Percentiles rank a stretch among this genome's conserved stretches.
Evolutionary conservation across 139 green algal genomes (phyloP).

Genomic region (Auxenochlorella protothecoides): DNA sequence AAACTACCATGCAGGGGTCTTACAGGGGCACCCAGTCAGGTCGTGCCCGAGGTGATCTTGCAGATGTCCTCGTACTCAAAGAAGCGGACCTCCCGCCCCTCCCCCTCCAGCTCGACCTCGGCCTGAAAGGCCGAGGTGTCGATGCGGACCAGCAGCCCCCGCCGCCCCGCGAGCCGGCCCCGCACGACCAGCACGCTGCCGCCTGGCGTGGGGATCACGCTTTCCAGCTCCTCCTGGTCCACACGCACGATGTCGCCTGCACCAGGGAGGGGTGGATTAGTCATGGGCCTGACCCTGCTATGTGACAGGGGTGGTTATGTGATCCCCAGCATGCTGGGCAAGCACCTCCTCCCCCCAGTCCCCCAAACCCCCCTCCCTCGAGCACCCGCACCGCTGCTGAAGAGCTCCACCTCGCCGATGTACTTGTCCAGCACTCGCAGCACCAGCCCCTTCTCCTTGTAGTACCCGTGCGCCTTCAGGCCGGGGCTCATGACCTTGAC

Average conservation of each 20-base stretch:
- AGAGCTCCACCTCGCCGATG: conserved; percentile 71
- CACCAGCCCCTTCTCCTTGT: conserved; percentile 89
- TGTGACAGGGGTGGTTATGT: too few species aligned
- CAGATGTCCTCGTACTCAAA: conserved; percentile 84
- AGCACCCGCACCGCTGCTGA: conserved; percentile 42
- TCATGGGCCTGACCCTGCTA: too few species aligned
- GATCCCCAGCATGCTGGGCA: neutral
- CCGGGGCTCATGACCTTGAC: conserved; percentile 82
- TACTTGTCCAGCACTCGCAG: conserved; percentile 55
- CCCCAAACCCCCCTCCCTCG: neutral
- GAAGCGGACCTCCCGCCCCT: neutral
- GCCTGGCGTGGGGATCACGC: conserved; percentile 59
- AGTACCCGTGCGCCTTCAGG: conserved; percentile 70
- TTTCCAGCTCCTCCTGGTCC: conserved; percentile 92
- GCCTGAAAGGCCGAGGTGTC: conserved; percentile 63
- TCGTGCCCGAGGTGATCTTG: conserved; percentile 34
- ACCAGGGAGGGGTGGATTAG: neutral
- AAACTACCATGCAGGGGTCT: too few species aligned
- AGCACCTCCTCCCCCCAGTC: neutral
- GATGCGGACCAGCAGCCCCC: conserved; percentile 43
- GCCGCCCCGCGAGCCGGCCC: conserved; percentile 46
- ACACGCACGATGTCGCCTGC: conserved; percentile 34
- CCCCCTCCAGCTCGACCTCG: conserved; percentile 24
- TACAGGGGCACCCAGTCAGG: too few species aligned
- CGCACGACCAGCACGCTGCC: conserved; percentile 66